Evolutionary conservation across 345 rosid species (phyloP), one percentile per base, ranked within the genome.

Genomic region (Syzygium aqueum): DNA sequence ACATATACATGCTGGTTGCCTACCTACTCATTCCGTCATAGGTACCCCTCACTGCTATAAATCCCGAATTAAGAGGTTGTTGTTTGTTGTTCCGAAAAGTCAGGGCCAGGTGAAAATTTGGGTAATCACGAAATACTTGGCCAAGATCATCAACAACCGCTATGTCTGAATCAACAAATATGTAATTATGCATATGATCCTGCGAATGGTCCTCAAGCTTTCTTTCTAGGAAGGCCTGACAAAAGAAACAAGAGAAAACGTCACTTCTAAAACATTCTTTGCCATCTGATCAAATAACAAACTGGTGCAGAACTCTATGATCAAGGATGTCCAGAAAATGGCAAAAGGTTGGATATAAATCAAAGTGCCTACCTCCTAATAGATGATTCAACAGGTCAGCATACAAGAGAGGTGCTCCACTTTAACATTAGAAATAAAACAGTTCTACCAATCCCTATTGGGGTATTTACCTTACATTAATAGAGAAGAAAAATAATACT

Each of bases 1-100:
- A 46, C 14, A 12, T 51, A 78, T 52, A 67, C 50, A 78, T 73
- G 28, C 27, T 43, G 6, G 77, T 43, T 54, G 54, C 57, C 80
- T 84, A 97, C 99, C 98, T 96, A 88, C 88, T 89, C 87, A 95
- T 90, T 83, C 96, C 96, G 53, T 96, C 98, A 21, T 61, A 89
- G 11, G 99, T 95, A 84, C 99, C 99, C 94, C 98, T 91, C 50
- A 95, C 98, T 16, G 99, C 98, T 86, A 97, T 94, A 90, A 95
- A 95, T 84, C 99, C 99, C 49, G 99, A 97, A 92, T 96, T 96
- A 87, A 97, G 91, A 61, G 99, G 99, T 82, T 97, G 98, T 33
- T 94, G 95, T 94, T 95, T 97, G 89, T 95, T 97, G 93, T 95
- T 97, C 57, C 99, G 93, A 93, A 96, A 97, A 63, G 98, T 97